A percentile compares a stretch with the other conserved stretches of the same genome.
Conservation (phyloP, 805 yeast species). For the Clavispora carvajalis region DNA sequence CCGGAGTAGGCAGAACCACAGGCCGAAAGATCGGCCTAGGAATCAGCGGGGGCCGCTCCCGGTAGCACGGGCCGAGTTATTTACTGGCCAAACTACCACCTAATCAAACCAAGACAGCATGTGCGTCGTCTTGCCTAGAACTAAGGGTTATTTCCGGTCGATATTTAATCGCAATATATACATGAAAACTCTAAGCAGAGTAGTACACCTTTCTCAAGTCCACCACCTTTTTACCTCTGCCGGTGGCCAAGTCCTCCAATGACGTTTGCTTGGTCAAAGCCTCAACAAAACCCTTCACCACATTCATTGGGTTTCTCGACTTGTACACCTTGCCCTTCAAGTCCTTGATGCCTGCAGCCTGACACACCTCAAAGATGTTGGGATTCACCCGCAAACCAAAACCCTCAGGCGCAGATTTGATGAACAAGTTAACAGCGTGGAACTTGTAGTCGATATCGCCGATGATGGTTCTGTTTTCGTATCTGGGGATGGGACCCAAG, state of each 20-base stretch:
- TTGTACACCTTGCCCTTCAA: conserved; percentile 86
- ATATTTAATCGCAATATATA: conserved; percentile 6
- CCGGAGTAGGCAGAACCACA: not conserved
- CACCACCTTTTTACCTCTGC: conserved; percentile 91
- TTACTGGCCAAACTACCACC: too few relatives aligned
- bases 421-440: conserved; percentile 78
- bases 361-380: conserved; percentile 83
- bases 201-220: conserved; percentile 90
- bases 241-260: conserved; percentile 80
- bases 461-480: conserved; percentile 85
- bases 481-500: conserved; percentile 73
- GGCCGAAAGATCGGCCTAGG: too few relatives aligned
- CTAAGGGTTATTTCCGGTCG: conserved; percentile 1
- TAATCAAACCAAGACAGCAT: too few relatives aligned
- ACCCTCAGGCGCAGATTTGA: conserved; percentile 89
- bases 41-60: not conserved
- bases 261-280: conserved; percentile 78
- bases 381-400: conserved; percentile 91
- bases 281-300: conserved; percentile 82
- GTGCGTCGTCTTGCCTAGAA: too few relatives aligned
- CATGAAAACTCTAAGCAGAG: conserved; percentile 31
- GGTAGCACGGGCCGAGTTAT: too few relatives aligned
- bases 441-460: conserved; percentile 78
- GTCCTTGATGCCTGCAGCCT: conserved; percentile 91
- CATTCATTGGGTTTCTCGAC: conserved; percentile 92